phyloP scores from a whole-genome alignment of 2,329 filamentous ascomycete genomes.

The Endocalyx cinctus region DNA sequence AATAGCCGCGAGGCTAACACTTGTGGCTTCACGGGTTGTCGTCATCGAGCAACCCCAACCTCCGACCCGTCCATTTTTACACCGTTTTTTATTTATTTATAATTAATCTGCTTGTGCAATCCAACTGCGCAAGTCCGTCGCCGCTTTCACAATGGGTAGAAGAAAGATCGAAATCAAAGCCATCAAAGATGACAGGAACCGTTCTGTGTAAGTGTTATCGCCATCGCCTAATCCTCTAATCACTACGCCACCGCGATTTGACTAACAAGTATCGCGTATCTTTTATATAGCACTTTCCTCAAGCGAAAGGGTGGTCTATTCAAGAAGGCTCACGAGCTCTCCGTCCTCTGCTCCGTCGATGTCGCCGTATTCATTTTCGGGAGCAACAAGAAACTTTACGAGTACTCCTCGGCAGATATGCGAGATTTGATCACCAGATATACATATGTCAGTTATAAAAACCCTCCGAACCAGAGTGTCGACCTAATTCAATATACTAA shows the following conservation, averaged over 20 bases:
- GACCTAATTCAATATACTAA: too few species aligned
- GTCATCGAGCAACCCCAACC: too few species aligned
- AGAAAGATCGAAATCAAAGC: constrained; percentile 99
- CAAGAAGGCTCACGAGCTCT: constrained; percentile 99
- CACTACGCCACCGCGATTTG: constrained; percentile 3
- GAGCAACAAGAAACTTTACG: constrained; percentile 97
- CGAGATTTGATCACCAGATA: constrained; percentile 83
- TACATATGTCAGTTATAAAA: constrained; percentile 68
- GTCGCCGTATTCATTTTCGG: constrained; percentile 98
- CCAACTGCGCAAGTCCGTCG: too few species aligned
- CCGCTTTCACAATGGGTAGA: constrained; percentile 80
- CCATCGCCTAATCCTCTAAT: constrained; percentile 3
- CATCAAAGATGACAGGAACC: constrained; percentile 97
- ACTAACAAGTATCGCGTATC: constrained; percentile 11
- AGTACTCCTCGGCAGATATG: constrained; percentile 94
- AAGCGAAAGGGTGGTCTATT: constrained; percentile 98
- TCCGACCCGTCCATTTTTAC: too few species aligned
- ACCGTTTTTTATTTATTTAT: too few species aligned
- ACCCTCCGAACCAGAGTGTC: too few species aligned
- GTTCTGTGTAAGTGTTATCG: constrained; percentile 74
- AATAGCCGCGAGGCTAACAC: too few species aligned
- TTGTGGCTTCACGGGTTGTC: too few species aligned
- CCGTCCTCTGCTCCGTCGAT: constrained; percentile 95
- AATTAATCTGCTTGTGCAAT: too few species aligned
- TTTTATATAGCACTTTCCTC: constrained; percentile 72